Percentiles rank a stretch among this genome's conserved stretches.
phyloP scores from a whole-genome alignment of 345 rosid genomes.

The Eucalyptus marginata region DNA sequence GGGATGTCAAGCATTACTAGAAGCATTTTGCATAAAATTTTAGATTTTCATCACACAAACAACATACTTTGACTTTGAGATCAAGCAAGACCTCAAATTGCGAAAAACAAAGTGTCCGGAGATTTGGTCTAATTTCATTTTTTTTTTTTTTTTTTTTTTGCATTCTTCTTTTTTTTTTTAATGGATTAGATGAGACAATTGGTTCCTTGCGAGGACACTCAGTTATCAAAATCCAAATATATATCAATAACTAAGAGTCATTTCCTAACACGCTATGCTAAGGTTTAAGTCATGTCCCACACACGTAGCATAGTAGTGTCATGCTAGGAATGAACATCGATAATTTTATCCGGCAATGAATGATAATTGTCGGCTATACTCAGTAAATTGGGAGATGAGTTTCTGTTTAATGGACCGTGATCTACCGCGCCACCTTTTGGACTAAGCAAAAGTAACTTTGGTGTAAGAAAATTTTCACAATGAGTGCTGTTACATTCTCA shows the following conservation, averaged over 20 bases:
- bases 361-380: neutral
- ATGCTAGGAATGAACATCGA: neutral
- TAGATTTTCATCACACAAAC: neutral
- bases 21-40: neutral
- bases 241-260: neutral
- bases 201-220: neutral
- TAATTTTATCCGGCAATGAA: neutral
- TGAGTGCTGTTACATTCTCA: neutral
- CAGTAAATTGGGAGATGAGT: neutral
- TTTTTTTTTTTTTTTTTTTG: accelerated
- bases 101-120: neutral
- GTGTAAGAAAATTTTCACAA: neutral
- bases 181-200: neutral
- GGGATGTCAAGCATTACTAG: neutral
- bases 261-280: neutral
- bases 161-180: neutral
- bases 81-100: neutral
- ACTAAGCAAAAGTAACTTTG: neutral
- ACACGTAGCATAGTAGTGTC: neutral
- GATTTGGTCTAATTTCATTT: neutral
- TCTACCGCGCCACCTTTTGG: neutral
- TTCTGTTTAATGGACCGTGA: neutral
- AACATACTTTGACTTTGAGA: neutral
- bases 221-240: neutral
- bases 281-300: neutral